Base-by-base conservation (phyloP, 2,329 filamentous ascomycete species). In the Penicillium polonicum region DNA sequence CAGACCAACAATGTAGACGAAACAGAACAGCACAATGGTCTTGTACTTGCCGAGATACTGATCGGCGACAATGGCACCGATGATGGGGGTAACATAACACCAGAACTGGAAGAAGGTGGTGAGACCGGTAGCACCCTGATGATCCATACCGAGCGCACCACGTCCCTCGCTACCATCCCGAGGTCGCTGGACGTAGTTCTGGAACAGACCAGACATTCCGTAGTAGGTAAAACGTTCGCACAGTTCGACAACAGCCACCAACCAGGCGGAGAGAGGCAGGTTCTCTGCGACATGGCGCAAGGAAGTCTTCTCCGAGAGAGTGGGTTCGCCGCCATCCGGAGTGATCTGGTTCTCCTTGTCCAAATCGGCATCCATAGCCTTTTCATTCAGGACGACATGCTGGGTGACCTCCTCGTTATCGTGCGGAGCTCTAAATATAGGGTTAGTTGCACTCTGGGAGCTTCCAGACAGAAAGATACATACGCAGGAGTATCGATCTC, bases 11-110 rank as follows among this genome's bases (percentile, higher is more conserved):
- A 88, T 79, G 74, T 88, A 88, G 59, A 88, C 72, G 46, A 78
- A 65, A 58, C 82, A 81, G 64, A 85, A 85, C 62, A 79, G 69
- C 39, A 83, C 70, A 44, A 87, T 83, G 2, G 85, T 84, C 68
- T 83, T 84, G 72, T 83, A 86, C 64, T 85, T 83, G 54, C 85
- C 85, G 17, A 85, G 74, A 69, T 84, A 85, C 38, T 82, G 80
- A 67, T 88, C 85, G 25, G 85, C 83, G 54, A 86, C 68, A 55
- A 84, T 80, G 48, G 83, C 85, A 70, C 83, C 82, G 25, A 83
- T 55, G 36, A 86, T 81, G 4, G 85, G 84, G n/a, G 82, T 83
- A 35, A 83, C 70, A 69, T 83, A 84, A 56, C 80, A 80, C 79
- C 80, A 83, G 71, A 84, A 83, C 59, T 79, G 76, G 70, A 83